phyloP scores from a whole-genome alignment of 805 yeast species.

The Kodamaea sagamina region DNA sequence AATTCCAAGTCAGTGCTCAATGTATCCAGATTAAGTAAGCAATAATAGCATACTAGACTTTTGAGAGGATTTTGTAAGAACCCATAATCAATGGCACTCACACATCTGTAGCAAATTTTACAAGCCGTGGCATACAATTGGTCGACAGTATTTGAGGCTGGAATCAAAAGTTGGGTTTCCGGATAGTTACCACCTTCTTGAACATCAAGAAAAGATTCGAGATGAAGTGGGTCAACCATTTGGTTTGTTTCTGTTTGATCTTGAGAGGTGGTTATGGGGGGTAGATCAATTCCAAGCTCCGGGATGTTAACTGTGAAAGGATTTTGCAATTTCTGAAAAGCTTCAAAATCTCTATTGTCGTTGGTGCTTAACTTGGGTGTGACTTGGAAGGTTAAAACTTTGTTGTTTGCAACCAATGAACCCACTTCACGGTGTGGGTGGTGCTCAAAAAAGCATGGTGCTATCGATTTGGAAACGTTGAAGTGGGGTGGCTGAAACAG shows the following conservation, averaged over 20 bases:
- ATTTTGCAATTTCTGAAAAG: not conserved
- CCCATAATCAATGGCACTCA: conserved; percentile 42
- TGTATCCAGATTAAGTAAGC: conserved; percentile 29
- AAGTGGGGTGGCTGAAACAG: not conserved
- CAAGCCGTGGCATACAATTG: conserved; percentile 25
- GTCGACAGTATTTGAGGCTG: not conserved
- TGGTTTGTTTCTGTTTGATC: too few relatives aligned
- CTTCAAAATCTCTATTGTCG: too few relatives aligned
- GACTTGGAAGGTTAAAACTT: not conserved
- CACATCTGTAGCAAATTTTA: conserved; percentile 26
- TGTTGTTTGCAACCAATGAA: not conserved
- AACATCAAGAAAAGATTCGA: too few relatives aligned
- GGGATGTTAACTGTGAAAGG: not conserved
- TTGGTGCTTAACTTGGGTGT: not conserved
- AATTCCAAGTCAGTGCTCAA: conserved; percentile 21
- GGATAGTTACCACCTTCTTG: not conserved
- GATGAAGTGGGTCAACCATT: not conserved
- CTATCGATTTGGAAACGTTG: not conserved
- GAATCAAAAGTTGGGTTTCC: not conserved
- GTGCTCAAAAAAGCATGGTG: not conserved
- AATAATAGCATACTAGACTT: conserved; percentile 15
- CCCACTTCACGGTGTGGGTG: not conserved
- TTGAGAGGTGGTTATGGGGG: not conserved
- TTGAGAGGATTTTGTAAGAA: conserved; percentile 9
- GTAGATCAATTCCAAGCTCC: not conserved